phyloP scores from a whole-genome alignment of 257 asterid species.

The Leonotis leonurus region DNA sequence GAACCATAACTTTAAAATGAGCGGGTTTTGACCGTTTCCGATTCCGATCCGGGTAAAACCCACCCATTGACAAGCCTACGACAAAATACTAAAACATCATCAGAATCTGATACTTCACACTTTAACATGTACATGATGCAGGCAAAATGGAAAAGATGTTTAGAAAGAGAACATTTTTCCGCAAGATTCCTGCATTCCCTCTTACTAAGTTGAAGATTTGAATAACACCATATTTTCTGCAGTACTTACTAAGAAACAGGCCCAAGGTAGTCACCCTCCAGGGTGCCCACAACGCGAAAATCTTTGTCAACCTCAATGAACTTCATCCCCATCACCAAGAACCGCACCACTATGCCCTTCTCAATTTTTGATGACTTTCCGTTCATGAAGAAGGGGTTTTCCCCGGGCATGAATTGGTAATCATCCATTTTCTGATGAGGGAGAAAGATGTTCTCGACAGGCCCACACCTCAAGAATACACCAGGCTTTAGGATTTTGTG shows the following conservation, averaged over 20 bases:
- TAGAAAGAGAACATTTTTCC: too few species aligned
- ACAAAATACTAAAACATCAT: too few species aligned
- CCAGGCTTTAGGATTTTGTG: conserved; percentile 71
- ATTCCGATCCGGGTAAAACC: too few species aligned
- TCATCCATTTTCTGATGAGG: conserved; percentile 66
- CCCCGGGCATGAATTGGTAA: conserved; percentile 60
- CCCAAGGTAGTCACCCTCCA: conserved; percentile 84
- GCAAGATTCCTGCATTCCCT: too few species aligned
- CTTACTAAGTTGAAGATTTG: too few species aligned
- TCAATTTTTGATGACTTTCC: conserved; percentile 54
- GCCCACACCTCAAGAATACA: conserved; percentile 65
- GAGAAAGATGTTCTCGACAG: conserved; percentile 50
- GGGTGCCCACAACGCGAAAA: conserved; percentile 60
- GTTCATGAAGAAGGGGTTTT: conserved; percentile 68
- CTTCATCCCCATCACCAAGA: conserved; percentile 61
- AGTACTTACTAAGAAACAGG: conserved; percentile 43
- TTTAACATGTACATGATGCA: too few species aligned
- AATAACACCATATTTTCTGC: too few species aligned
- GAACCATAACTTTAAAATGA: too few species aligned
- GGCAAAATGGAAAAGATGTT: too few species aligned
- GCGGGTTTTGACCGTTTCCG: too few species aligned
- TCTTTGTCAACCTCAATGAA: conserved; percentile 69
- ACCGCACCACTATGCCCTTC: conserved; percentile 58
- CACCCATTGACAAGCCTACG: too few species aligned
- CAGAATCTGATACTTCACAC: too few species aligned